phyloP scores from a whole-genome alignment of 306 rosid species.

The Castanea sativa region DNA sequence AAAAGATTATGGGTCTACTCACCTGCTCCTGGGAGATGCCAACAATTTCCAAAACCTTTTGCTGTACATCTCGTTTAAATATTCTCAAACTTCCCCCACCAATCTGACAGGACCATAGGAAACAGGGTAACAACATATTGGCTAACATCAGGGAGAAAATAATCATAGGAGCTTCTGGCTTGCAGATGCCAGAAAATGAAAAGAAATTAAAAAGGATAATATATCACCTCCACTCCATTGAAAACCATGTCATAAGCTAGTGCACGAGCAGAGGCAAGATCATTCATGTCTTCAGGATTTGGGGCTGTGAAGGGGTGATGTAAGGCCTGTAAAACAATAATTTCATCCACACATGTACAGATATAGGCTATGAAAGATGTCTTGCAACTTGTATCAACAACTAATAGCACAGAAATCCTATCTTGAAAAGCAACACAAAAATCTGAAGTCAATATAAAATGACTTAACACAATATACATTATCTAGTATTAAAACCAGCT shows the following conservation, averaged over 20 bases:
- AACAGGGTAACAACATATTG: conserved; percentile 3
- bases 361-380: conserved; percentile 3
- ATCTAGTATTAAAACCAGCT: too few species aligned
- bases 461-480: too few species aligned
- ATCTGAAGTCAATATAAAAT: background rate
- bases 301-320: conserved; percentile 99
- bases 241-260: conserved; percentile 98
- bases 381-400: background rate
- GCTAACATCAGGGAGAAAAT: conserved; percentile 4
- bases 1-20: conserved; percentile 12
- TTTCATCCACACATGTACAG: background rate
- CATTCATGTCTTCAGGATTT: conserved; percentile 79
- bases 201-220: conserved; percentile 4
- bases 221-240: conserved; percentile 90
- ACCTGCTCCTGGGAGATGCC: conserved; percentile 95
- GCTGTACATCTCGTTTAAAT: conserved; percentile 78
- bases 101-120: conserved; percentile 49
- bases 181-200: conserved; percentile 16
- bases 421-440: background rate
- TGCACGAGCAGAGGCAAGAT: conserved; percentile 93
- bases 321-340: conserved; percentile 58
- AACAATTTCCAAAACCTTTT: conserved; percentile 80
- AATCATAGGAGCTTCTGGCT: conserved; percentile 5
- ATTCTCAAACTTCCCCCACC: conserved; percentile 99
- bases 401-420: background rate